phyloP scores from a whole-genome alignment of 805 yeast species.

The Yarrowia bubula region DNA sequence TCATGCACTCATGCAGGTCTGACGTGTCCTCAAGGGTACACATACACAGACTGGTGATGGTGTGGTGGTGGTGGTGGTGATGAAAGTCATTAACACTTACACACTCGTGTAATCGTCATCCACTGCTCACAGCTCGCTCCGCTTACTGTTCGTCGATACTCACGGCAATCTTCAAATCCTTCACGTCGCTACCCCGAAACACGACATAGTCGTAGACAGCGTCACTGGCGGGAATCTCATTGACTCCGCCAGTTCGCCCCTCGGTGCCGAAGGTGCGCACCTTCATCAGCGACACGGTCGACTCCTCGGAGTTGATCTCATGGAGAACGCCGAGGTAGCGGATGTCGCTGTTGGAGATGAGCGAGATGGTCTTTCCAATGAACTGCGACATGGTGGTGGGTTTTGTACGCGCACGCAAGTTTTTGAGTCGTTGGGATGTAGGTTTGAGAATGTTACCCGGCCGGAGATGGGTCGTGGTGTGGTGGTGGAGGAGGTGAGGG shows the following conservation, averaged over 20 bases:
- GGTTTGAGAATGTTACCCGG: slow-evolving; percentile 18
- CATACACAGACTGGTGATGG: too few species aligned
- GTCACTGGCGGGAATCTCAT: slow-evolving; percentile 69
- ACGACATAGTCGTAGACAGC: slow-evolving; percentile 72
- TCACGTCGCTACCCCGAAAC: slow-evolving; percentile 89
- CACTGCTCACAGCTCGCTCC: not conserved
- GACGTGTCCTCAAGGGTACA: too few species aligned
- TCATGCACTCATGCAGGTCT: too few species aligned
- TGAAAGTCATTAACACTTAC: not conserved
- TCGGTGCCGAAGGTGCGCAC: slow-evolving; percentile 91
- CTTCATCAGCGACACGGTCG: slow-evolving; percentile 77
- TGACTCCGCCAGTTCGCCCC: slow-evolving; percentile 69
- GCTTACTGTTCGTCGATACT: slow-evolving; percentile 41
- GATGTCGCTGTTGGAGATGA: slow-evolving; percentile 73
- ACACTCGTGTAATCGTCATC: not conserved
- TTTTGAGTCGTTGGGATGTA: slow-evolving; percentile 8
- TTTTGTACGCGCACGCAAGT: not conserved
- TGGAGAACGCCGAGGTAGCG: slow-evolving; percentile 88
- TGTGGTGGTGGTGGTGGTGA: not conserved
- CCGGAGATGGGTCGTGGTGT: not conserved
- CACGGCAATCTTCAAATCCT: slow-evolving; percentile 82
- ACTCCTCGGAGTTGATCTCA: slow-evolving; percentile 82
- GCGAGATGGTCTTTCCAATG: slow-evolving; percentile 84
- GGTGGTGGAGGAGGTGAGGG: not conserved
- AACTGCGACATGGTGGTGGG: slow-evolving; percentile 71